Base-by-base conservation (phyloP, 2,329 filamentous ascomycete genomes). In the Talaromyces amestolkiae region DNA sequence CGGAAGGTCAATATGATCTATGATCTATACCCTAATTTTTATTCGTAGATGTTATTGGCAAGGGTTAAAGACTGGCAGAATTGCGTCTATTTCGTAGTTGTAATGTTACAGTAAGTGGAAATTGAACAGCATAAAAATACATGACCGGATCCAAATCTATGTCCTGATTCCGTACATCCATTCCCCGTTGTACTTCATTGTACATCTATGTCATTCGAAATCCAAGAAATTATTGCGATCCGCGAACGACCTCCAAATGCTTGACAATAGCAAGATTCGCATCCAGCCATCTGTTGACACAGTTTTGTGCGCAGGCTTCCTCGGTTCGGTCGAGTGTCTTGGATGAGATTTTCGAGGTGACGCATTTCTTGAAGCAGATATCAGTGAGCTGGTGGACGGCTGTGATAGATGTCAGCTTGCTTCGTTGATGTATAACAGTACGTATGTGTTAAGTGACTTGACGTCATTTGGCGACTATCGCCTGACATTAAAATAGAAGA, bases 311-410 rank as follows among this genome's bases (percentile, higher is more conserved):
- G 78, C 95, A 99, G 9, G 83, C 81, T 81, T 95, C 89, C 82
- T 99, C 95, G 68, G 80, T 82, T 73, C 85, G 86, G 70, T 96
- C 92, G 70, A 99, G 83, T 72, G 87, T 86, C 33, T 87, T 86
- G 67, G 84, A 86, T 71, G 89, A 88, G 76, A 97, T 89, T 65
- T 84, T 84, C 63, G 87, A 83, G 9, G 91, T 90, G 67, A 97
- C 84, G 83, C 95, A 99, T 82, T 97, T 98, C 76, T 89, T 92
- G 89, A 93, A 99, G 86, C 95, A 99, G 67, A 91, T 86, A 73
- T 95, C 90, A 51, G 87, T 87, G 41, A 90, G 81, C 70, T 81
- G 80, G 78, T 90, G 88, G 66, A 90, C 86, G n/a, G 84, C 88
- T 87, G 41, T 63, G 31, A 66, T 61, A 53, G 37, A 24, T 49